Evolutionary conservation across 441 rosid species (phyloP), one percentile per base, ranked within the genome.

Genomic region (Erodium texanum): DNA sequence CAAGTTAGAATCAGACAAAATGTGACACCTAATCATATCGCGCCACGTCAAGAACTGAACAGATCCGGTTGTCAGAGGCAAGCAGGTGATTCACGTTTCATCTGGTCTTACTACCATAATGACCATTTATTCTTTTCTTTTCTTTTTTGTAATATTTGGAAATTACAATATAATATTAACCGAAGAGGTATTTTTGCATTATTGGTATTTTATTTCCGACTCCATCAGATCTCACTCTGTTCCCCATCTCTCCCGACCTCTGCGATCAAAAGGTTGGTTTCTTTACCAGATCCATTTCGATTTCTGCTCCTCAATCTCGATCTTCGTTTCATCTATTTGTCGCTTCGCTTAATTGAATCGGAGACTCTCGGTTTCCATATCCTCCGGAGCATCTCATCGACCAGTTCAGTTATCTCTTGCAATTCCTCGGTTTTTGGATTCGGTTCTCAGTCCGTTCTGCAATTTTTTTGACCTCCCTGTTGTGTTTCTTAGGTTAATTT

Each of bases 91-190:
- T 20, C 24, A 7, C 20, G 11, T 20, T 23, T 20, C 7, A 54
- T 54, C 23, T 54, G 61, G 61, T 54, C 61, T 54, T 54, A 54
- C 18, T 54, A 54, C 61, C 61, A 54, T 54, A 54, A 54, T 54
- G 20, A 54, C 11, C 24, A 18, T 54, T 54, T 54, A 54, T 54
- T 54, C 16, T 54, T 54, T 54, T 54, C 58, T 16, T 15, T 18
- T 18, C 18, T 38, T 7, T 38, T 7, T 7, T 38, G 1, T 38
- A 38, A 2, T 38, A 38, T 38, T 27, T 4, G 29, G 29, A 27
- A 27, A 27, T 27, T 27, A 4, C 29, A 4, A 27, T 27, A 27
- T 38, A 38, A 38, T 3, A 38, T 7, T 7, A 38, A 7, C 11
- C 45, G 38, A 8, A 34, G 38, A 34, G 38, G 7, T 34, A 38